phyloP scores from a whole-genome alignment of 225 moss, liverwort and hornwort genomes.

The Ulota crispa region DNA sequence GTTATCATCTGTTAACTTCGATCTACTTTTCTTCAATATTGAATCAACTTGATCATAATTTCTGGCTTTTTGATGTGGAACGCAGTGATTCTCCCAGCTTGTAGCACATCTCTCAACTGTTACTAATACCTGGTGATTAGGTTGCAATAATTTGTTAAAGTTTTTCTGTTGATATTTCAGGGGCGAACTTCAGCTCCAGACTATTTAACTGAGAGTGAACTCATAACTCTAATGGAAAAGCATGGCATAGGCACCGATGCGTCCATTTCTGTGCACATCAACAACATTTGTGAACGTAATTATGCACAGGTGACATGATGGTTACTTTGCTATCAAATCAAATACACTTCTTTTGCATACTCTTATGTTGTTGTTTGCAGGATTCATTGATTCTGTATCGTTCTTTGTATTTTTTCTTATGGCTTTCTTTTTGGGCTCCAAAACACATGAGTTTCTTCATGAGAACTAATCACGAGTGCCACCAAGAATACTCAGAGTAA shows the following conservation, averaged over 20 bases:
- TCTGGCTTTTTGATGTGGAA: constrained; percentile 6
- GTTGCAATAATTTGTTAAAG: neutral
- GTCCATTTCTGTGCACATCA: constrained; percentile 96
- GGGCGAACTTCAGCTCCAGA: constrained; percentile 94
- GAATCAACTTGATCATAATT: neutral
- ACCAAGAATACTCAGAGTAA: constrained; percentile 1
- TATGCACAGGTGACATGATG: constrained; percentile 81
- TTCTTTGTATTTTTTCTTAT: neutral
- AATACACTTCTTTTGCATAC: neutral
- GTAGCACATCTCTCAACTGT: neutral
- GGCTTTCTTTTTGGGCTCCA: neutral
- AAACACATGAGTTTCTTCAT: neutral
- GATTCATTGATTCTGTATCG: neutral
- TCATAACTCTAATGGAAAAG: constrained; percentile 96
- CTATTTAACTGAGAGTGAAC: constrained; percentile 96
- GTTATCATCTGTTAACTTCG: neutral
- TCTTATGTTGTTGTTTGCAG: neutral
- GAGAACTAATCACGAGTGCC: neutral
- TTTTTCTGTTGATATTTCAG: constrained; percentile 39
- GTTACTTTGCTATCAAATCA: constrained; percentile 4
- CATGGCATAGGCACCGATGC: constrained; percentile 99
- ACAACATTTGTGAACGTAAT: constrained; percentile 97
- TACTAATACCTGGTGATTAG: neutral
- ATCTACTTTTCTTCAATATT: neutral
- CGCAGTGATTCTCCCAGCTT: neutral